Evolutionary conservation across 139 green algal genomes (phyloP).

Genomic region (Klebsormidium nitens): DNA sequence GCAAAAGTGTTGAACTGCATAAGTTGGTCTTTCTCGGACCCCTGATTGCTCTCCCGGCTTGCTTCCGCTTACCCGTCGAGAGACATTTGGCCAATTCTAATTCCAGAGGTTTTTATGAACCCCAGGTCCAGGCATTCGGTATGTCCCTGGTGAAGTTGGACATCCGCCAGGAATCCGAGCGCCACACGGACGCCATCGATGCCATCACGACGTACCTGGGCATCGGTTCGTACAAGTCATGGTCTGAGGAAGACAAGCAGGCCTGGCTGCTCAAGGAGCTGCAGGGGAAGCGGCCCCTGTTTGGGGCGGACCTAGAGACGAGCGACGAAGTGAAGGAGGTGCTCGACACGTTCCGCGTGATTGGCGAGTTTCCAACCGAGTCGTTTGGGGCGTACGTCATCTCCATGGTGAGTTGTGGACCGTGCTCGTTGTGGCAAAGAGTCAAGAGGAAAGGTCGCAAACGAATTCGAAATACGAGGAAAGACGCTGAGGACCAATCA

Average conservation of each 20-base stretch:
- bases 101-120: too few relatives aligned
- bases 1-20: too few relatives aligned
- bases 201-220: constrained; percentile 81
- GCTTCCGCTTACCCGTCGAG: neutral
- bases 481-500: too few relatives aligned
- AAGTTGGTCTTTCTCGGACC: neutral
- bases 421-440: too few relatives aligned
- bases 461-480: too few relatives aligned
- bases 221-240: constrained; percentile 74
- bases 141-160: constrained; percentile 90
- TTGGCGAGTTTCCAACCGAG: constrained; percentile 26
- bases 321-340: constrained; percentile 75
- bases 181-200: constrained; percentile 78
- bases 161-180: constrained; percentile 80
- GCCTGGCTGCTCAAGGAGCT: constrained; percentile 75
- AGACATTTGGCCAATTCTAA: too few relatives aligned
- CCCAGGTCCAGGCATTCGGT: constrained; percentile 55
- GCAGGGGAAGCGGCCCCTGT: constrained; percentile 72
- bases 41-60: neutral
- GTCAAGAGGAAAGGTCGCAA: too few relatives aligned
- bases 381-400: constrained; percentile 92
- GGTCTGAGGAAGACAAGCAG: constrained; percentile 78
- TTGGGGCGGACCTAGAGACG: constrained; percentile 73
- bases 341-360: constrained; percentile 66
- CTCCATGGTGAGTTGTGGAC: constrained; percentile 81